phyloP scores from a whole-genome alignment of 495 filamentous ascomycete species.

The Recurvomyces mirabilis region DNA sequence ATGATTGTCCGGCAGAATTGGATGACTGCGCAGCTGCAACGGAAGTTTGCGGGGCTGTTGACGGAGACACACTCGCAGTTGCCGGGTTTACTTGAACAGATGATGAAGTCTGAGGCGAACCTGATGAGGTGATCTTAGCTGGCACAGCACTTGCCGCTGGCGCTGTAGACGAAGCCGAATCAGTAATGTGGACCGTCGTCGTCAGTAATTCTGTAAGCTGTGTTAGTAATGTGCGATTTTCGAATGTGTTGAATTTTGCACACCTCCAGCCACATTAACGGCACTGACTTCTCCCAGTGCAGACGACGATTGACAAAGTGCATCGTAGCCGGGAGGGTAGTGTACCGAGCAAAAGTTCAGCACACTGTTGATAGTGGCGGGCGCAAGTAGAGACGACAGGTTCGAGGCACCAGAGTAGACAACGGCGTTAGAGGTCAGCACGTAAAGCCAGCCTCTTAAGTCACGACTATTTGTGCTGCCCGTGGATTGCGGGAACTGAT shows the following conservation, averaged over 20 bases:
- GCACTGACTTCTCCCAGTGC: not conserved
- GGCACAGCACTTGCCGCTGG: not conserved
- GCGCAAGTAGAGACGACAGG: not conserved
- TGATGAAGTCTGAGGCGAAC: too few relatives aligned
- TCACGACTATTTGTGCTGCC: not conserved
- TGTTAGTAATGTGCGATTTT: not conserved
- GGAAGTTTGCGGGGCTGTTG: too few relatives aligned
- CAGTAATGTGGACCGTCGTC: not conserved
- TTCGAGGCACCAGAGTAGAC: not conserved
- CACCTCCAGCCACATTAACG: not conserved
- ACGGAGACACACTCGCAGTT: too few relatives aligned
- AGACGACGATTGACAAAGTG: not conserved
- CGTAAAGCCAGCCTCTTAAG: not conserved
- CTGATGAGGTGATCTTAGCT: not conserved
- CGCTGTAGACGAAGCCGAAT: not conserved
- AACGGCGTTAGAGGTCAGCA: not conserved
- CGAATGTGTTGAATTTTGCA: not conserved
- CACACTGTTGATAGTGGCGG: constrained; percentile 1
- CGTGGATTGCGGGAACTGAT: not conserved
- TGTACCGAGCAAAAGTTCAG: not conserved
- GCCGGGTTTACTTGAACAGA: too few relatives aligned
- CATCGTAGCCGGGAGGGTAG: not conserved
- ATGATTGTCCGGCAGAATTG: too few relatives aligned
- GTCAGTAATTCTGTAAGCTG: not conserved
- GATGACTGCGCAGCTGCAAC: too few relatives aligned